phyloP scores from a whole-genome alignment of 2,329 filamentous ascomycete species.

The Thielaviopsis euricoi region DNA sequence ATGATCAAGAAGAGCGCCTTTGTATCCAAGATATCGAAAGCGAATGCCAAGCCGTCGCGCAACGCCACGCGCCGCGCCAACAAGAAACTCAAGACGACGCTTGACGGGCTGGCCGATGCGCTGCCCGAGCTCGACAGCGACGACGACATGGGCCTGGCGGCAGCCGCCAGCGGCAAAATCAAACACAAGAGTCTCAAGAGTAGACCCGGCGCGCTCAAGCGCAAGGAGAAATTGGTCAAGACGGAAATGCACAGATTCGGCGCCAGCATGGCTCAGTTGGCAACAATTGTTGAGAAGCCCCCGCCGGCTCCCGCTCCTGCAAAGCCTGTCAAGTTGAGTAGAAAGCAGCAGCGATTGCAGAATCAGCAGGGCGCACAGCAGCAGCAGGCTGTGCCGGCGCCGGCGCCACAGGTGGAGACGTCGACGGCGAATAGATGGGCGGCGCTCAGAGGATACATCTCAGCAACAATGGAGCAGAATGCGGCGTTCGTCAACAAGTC shows the following conservation, averaged over 20 bases:
- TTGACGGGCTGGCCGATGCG: constrained; percentile 65
- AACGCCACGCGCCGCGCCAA: constrained; percentile 38
- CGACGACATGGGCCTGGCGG: constrained; percentile 29
- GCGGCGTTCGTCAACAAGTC: constrained; percentile 42
- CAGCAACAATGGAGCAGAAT: constrained; percentile 77
- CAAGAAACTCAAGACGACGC: constrained; percentile 62
- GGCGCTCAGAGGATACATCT: constrained; percentile 68
- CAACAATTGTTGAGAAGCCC: constrained; percentile 16
- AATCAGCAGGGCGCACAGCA: background rate
- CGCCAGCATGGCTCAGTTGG: constrained; percentile 64
- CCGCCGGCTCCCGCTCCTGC: background rate
- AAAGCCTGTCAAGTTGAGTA: constrained; percentile 4
- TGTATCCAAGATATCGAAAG: constrained; percentile 57
- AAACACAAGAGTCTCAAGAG: constrained; percentile 59
- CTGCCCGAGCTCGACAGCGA: constrained; percentile 44
- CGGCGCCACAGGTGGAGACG: constrained; percentile 14
- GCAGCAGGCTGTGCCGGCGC: background rate
- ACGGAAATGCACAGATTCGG: constrained; percentile 74
- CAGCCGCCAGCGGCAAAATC: constrained; percentile 41
- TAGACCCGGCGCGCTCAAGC: constrained; percentile 64
- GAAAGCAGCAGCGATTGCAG: constrained; percentile 4
- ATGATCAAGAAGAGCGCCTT: constrained; percentile 68
- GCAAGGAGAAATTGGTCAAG: constrained; percentile 63
- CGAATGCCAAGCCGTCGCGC: constrained; percentile 38
- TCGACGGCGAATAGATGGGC: constrained; percentile 53